Evolutionary conservation across 2,329 filamentous ascomycete species (phyloP).

Genomic region (Phialocephala sp.): DNA sequence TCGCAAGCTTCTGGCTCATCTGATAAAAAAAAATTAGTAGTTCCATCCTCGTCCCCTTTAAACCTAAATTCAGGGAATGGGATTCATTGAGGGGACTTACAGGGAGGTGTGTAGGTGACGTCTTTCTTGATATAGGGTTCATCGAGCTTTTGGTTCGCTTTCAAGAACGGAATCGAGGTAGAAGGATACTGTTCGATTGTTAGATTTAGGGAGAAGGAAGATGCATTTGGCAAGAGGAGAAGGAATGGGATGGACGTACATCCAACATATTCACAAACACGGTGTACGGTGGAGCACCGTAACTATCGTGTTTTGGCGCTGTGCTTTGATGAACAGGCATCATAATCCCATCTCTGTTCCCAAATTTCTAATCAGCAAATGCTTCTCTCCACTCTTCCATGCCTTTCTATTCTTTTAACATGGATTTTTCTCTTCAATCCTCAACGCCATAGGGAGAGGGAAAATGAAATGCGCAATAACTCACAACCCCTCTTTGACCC

Average conservation of each 20-base stretch:
- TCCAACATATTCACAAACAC: conserved; percentile 58
- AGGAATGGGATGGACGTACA: conserved; percentile 44
- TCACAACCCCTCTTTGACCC: conserved; percentile 45
- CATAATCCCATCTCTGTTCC: conserved; percentile 11
- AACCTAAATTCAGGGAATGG: conserved; percentile 2
- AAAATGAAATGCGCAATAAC: background rate
- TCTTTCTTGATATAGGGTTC: conserved; percentile 16
- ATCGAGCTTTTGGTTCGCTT: conserved; percentile 50
- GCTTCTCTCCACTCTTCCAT: background rate
- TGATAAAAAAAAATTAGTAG: background rate
- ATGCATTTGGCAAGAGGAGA: background rate
- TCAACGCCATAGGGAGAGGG: background rate
- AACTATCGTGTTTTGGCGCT: conserved; percentile 58
- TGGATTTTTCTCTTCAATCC: background rate
- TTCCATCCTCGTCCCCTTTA: background rate
- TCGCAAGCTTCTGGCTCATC: conserved; percentile 15
- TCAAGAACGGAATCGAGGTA: conserved; percentile 53
- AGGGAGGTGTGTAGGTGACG: conserved; percentile 17
- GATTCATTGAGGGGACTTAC: conserved; percentile 8
- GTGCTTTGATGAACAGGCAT: conserved; percentile 49
- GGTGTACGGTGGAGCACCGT: conserved; percentile 53
- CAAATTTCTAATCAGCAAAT: background rate
- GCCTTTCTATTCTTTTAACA: no score
- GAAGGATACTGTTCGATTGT: conserved; percentile 52
- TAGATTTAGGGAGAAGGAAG: conserved; percentile 10